phyloP scores from a whole-genome alignment of 225 moss, liverwort and hornwort genomes.

The Marchantia paleacea region DNA sequence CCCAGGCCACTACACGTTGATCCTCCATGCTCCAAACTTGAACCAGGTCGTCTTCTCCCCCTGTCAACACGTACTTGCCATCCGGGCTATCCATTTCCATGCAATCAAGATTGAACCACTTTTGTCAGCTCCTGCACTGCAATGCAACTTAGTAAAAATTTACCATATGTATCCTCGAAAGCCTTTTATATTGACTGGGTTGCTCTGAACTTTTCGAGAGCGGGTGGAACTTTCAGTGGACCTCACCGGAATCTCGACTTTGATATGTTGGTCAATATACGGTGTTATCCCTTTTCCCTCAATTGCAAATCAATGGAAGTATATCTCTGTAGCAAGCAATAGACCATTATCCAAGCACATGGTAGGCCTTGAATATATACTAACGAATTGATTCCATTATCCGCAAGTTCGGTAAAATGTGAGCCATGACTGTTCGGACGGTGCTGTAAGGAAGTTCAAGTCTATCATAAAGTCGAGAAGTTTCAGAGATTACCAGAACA shows the following conservation, averaged over 20 bases:
- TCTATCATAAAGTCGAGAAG: too few relatives aligned
- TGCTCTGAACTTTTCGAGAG: not conserved
- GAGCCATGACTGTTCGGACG: too few relatives aligned
- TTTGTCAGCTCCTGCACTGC: constrained; percentile 21
- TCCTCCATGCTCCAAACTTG: constrained; percentile 99
- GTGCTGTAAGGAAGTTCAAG: too few relatives aligned
- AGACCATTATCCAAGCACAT: too few relatives aligned
- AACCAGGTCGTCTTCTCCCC: constrained; percentile 99
- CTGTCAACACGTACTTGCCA: constrained; percentile 98
- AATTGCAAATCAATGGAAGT: too few relatives aligned
- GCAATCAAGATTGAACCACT: constrained; percentile 5
- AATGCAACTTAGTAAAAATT: not conserved
- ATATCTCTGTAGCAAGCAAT: too few relatives aligned
- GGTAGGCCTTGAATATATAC: too few relatives aligned
- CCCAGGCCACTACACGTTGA: constrained; percentile 95
- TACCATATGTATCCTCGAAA: not conserved
- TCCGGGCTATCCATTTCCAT: constrained; percentile 68
- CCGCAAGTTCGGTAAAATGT: too few relatives aligned
- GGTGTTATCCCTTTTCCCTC: too few relatives aligned
- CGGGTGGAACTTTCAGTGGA: not conserved
- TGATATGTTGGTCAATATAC: not conserved
- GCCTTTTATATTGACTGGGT: too few relatives aligned
- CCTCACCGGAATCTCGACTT: not conserved
- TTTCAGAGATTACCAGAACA: too few relatives aligned
- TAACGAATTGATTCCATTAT: too few relatives aligned